phyloP scores from a whole-genome alignment of 2,329 filamentous ascomycete species.

The Ophiocordyceps sinensis region DNA sequence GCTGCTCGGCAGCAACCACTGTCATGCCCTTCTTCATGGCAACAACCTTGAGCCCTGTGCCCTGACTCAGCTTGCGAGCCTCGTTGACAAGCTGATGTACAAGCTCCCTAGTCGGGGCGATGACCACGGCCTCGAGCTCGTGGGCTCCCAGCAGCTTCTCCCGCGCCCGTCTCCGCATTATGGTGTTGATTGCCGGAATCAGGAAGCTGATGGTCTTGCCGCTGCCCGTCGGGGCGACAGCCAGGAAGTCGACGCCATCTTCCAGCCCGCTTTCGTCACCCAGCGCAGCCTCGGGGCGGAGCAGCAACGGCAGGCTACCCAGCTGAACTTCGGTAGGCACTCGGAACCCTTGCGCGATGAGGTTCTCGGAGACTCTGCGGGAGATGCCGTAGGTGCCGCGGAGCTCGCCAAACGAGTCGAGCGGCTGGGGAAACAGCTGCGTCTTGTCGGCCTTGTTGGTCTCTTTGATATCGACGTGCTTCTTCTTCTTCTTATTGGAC shows the following conservation, averaged over 20 bases:
- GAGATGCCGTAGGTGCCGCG: constrained; percentile 59
- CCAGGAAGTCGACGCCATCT: constrained; percentile 56
- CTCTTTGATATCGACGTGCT: constrained; percentile 19
- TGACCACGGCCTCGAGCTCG: constrained; percentile 50
- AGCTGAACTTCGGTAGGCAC: constrained; percentile 91
- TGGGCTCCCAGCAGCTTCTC: constrained; percentile 25
- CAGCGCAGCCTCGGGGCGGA: constrained; percentile 41
- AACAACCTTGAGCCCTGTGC: constrained; percentile 65
- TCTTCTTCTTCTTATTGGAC: constrained; percentile 37
- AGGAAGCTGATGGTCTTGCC: constrained; percentile 92
- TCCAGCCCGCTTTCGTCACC: constrained; percentile 20
- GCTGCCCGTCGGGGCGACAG: constrained; percentile 86
- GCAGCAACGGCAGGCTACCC: constrained; percentile 64
- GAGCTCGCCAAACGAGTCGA: constrained; percentile 64
- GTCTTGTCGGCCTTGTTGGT: constrained; percentile 38
- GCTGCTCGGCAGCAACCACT: constrained; percentile 35
- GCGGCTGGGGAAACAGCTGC: constrained; percentile 63
- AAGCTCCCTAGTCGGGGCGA: constrained; percentile 68
- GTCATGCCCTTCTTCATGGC: constrained; percentile 78
- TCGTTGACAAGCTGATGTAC: constrained; percentile 73
- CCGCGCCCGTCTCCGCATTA: constrained; percentile 42
- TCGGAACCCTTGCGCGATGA: constrained; percentile 70
- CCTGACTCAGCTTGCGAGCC: constrained; percentile 62
- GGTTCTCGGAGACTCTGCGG: constrained; percentile 58
- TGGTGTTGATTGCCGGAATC: constrained; percentile 69